Evolutionary conservation across 2,329 filamentous ascomycete species (phyloP), one percentile per base, ranked within the genome.

Genomic region (Diaporthe caulivora): DNA sequence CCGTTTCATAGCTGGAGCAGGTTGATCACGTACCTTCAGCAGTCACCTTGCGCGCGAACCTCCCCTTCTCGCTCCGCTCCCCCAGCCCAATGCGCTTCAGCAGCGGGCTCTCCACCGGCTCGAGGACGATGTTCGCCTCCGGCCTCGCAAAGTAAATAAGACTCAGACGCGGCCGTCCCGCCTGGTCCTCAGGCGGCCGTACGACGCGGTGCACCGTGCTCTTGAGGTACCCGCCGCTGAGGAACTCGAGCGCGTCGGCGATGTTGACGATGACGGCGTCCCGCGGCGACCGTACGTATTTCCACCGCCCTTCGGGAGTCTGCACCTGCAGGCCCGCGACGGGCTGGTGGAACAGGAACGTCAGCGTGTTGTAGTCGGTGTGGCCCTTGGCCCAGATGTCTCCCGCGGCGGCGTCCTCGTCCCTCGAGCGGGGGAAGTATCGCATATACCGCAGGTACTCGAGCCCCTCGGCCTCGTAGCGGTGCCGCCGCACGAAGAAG

Each of bases 321-420:
- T 80, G 60, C 10, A 87, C 85, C 77, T 90, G 87, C 18, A 90
- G 80, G 0, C 85, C 87, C 0, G 87, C 86, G n/a, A 90, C 83
- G 0, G 88, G 87, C 75, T 90, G 88, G 2, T 87, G 84, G 81
- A 90, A 89, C 1, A 90, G 82, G 11, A 90, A 81, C 0, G 88
- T 89, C 1, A 89, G 79, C 62, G 76, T 79, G 24, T 79, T 79
- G 42, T 79, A 80, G 68, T 80, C 79, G 13, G 78, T 80, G 31
- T 79, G 79, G 3, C 78, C 79, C 54, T 75, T 75, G 0, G 77
- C 76, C 78, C 77, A 79, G 51, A 78, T 74, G 40, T 79, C 77
- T 13, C 71, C 73, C 9, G 40, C 71, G 5, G 68, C 53, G 34
- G 74, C 76, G 26, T 77, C 76, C 17, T 74, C 77, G 37, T 77